Conservation (phyloP, 345 rosid genomes). For the Eucalyptus virginea region DNA sequence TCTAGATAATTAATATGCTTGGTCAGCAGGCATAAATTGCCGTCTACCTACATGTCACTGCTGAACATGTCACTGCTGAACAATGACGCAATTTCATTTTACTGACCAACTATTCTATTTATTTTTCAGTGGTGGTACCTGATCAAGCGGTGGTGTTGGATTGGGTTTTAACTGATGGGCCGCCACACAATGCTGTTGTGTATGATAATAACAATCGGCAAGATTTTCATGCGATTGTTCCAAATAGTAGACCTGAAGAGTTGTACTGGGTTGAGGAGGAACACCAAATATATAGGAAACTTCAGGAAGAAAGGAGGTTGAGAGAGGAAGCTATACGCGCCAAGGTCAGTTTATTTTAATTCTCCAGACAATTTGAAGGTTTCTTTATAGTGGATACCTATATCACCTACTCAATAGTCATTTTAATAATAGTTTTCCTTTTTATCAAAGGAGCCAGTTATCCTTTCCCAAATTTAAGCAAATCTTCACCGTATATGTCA, state of each 20-base stretch:
- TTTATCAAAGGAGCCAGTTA: neutral
- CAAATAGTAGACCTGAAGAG: conserved; percentile 31
- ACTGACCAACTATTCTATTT: neutral
- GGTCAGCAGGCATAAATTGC: neutral
- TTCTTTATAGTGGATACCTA: neutral
- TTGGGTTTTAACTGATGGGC: conserved; percentile 96
- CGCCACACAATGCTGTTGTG: conserved; percentile 43
- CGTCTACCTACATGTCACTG: neutral
- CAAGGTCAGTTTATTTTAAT: conserved; percentile 34
- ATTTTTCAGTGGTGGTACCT: conserved; percentile 67
- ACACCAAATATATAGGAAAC: conserved; percentile 34
- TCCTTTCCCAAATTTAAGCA: neutral
- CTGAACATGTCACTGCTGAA: too few species aligned
- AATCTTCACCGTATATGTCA: neutral
- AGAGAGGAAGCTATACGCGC: conserved; percentile 65
- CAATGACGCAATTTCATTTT: neutral
- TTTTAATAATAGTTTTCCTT: neutral
- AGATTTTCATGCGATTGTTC: conserved; percentile 78
- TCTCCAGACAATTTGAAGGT: neutral
- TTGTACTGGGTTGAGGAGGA: conserved; percentile 76
- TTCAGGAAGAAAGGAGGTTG: conserved; percentile 58
- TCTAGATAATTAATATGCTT: neutral
- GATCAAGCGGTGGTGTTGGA: conserved; percentile 56
- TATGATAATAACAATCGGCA: conserved; percentile 64
- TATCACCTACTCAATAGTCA: neutral